A percentile compares a stretch with the other conserved stretches of the same genome.
phyloP scores from a whole-genome alignment of 169 alveolate species.

The Plasmodium gonderi region DNA sequence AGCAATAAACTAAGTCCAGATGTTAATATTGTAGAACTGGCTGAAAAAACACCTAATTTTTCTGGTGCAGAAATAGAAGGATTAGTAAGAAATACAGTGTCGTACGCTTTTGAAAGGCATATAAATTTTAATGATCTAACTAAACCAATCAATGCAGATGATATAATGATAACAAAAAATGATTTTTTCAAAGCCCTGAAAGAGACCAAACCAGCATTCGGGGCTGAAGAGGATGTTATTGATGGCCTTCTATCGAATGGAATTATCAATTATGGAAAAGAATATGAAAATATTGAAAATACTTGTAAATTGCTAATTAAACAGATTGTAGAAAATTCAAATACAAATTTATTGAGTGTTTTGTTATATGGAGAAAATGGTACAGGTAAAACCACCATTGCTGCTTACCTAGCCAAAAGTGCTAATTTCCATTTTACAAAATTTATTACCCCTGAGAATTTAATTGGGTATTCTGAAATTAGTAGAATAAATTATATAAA shows the following conservation, averaged over 20 bases:
- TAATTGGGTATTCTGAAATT: constrained; percentile 94
- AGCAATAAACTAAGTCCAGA: constrained; percentile 81
- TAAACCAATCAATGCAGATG: constrained; percentile 87
- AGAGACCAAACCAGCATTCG: constrained; percentile 98
- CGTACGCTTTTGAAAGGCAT: constrained; percentile 95
- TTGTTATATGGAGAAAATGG: constrained; percentile 96
- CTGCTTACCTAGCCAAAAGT: constrained; percentile 95
- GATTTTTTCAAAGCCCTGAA: constrained; percentile 95
- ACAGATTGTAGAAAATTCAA: constrained; percentile 87
- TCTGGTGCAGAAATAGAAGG: constrained; percentile 99
- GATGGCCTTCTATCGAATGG: constrained; percentile 90
- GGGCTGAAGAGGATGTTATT: constrained; percentile 86
- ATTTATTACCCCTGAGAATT: constrained; percentile 96
- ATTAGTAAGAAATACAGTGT: constrained; percentile 94
- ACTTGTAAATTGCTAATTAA: constrained; percentile 81
- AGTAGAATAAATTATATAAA: constrained; percentile 90
- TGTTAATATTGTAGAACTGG: constrained; percentile 93
- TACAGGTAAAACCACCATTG: constrained; percentile 98
- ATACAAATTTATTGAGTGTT: constrained; percentile 93
- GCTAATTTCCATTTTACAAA: constrained; percentile 97
- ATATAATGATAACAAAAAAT: constrained; percentile 84
- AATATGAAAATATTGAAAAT: constrained; percentile 88
- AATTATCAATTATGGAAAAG: constrained; percentile 91
- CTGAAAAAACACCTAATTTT: constrained; percentile 96
- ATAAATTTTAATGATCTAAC: constrained; percentile 87